Evolutionary conservation across 192 early-diverging fungal species (phyloP).

Genomic region (Anaeromyces robustus): DNA sequence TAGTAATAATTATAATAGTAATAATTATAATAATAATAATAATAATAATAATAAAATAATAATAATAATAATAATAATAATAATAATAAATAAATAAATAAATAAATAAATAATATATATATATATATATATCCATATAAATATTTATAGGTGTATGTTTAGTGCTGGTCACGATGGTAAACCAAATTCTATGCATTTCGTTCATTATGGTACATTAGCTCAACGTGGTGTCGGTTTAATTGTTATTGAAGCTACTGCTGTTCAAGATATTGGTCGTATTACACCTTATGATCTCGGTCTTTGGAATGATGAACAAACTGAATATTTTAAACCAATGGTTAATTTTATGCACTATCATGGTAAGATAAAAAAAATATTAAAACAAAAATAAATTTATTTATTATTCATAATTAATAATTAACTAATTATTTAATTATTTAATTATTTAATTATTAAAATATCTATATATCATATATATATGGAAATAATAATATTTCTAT

Average conservation of each 20-base stretch:
- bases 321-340: constrained; percentile 31
- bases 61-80: too few relatives aligned
- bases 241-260: constrained; percentile 57
- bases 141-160: background rate
- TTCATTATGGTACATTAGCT: background rate
- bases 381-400: background rate
- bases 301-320: constrained; percentile 67
- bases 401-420: too few relatives aligned
- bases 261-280: constrained; percentile 60
- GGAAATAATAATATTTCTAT: too few relatives aligned
- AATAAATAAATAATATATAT: too few relatives aligned
- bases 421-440: too few relatives aligned
- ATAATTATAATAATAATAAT: too few relatives aligned
- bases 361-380: constrained; percentile 16
- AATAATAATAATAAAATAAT: too few relatives aligned
- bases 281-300: constrained; percentile 62
- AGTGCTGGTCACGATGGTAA: background rate
- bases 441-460: too few relatives aligned
- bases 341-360: constrained; percentile 46
- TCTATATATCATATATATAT: too few relatives aligned
- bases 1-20: too few relatives aligned
- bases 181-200: background rate
- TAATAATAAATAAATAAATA: too few relatives aligned
- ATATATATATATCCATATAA: too few relatives aligned
- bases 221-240: constrained; percentile 57